Evolutionary conservation across 257 asterid genomes (phyloP).

Genomic region (Haberlea rhodopensis): DNA sequence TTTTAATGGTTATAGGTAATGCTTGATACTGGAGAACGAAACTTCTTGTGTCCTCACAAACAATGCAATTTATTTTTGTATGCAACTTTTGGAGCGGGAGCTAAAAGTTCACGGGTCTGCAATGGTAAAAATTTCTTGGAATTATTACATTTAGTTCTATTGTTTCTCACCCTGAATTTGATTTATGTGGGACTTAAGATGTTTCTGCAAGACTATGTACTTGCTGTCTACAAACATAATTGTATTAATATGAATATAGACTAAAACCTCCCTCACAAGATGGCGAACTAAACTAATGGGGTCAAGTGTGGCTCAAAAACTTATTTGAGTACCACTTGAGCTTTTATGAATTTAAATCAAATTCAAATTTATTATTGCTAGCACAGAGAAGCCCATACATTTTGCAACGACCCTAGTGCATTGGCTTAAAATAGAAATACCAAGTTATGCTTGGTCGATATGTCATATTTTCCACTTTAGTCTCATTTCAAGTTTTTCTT

Average conservation of each 20-base stretch:
- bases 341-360: too few relatives aligned
- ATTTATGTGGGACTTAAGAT: background rate
- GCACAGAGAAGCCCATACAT: too few relatives aligned
- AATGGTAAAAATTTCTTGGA: slow-evolving; percentile 33
- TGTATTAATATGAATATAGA: too few relatives aligned
- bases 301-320: too few relatives aligned
- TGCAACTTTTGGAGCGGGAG: slow-evolving; percentile 22
- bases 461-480: background rate
- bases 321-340: too few relatives aligned
- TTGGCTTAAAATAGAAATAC: too few relatives aligned
- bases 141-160: slow-evolving; percentile 24
- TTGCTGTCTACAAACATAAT: too few relatives aligned
- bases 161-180: background rate
- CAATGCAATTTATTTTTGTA: slow-evolving; percentile 24
- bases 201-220: background rate
- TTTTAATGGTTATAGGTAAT: slow-evolving; percentile 29
- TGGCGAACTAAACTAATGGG: too few relatives aligned
- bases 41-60: slow-evolving; percentile 16
- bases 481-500: background rate
- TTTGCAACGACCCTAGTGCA: too few relatives aligned
- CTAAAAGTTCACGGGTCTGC: slow-evolving; percentile 20
- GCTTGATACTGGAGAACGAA: slow-evolving; percentile 28
- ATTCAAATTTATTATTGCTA: too few relatives aligned
- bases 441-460: too few relatives aligned
- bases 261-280: too few relatives aligned